Conservation (phyloP, 331 rosid species). For the Rhamnella rubrinervis region DNA sequence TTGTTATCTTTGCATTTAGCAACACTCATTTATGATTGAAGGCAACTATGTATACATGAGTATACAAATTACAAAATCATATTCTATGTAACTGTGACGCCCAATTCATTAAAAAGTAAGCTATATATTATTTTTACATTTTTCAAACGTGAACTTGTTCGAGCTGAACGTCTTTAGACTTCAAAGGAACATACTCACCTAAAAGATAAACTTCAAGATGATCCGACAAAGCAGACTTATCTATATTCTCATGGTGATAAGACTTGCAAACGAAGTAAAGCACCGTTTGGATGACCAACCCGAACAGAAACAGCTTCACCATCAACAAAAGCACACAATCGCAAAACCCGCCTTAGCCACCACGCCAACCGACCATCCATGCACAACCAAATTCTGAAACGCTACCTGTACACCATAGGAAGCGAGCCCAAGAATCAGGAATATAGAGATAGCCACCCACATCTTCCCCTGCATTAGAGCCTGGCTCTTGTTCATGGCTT, state of each 20-base stretch:
- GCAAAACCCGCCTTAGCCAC: conserved; percentile 38
- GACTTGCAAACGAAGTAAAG: conserved; percentile 86
- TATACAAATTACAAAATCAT: no score
- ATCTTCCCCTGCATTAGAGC: conserved; percentile 61
- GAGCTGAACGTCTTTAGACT: conserved; percentile 67
- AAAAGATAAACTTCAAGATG: conserved; percentile 61
- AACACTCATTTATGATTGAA: no score
- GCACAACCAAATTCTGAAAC: conserved; percentile 50
- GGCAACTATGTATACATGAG: no score
- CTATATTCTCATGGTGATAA: conserved; percentile 79
- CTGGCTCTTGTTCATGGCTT: conserved; percentile 66
- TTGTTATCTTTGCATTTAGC: no score
- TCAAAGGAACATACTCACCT: conserved; percentile 73
- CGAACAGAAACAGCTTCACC: conserved; percentile 39
- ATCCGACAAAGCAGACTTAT: conserved; percentile 73
- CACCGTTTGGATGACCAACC: conserved; percentile 64
- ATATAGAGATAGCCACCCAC: conserved; percentile 33
- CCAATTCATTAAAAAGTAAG: no score
- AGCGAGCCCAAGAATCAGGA: conserved; percentile 17
- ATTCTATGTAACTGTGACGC: no score
- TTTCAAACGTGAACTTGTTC: conserved; percentile 53
- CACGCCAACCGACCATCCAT: conserved; percentile 29
- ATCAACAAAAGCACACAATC: conserved; percentile 39
- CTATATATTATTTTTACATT: no score
- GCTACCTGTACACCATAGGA: conserved; percentile 17